A percentile compares a stretch with the other conserved stretches of the same genome.
These are phyloP conservation scores for Leccinum uliginosum DNA, from an alignment of 768 basidiomycete species.

Conservation along the genomic window DNA sequence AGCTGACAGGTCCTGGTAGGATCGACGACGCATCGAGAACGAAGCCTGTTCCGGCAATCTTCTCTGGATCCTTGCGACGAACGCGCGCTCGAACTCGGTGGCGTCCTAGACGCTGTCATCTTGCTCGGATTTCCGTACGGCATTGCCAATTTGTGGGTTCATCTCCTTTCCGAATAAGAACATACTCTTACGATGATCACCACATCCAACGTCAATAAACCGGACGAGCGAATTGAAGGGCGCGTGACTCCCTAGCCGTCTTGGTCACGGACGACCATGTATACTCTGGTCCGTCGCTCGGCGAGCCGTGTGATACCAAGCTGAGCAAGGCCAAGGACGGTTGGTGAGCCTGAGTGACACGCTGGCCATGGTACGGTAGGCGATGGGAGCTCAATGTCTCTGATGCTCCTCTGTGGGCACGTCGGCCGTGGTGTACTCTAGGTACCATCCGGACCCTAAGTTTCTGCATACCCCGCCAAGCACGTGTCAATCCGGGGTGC, in stretches of 20 bases:
- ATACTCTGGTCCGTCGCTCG: constrained; percentile 67
- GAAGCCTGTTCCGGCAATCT: constrained; percentile 83
- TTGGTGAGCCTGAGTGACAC: constrained; percentile 46
- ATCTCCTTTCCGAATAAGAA: not conserved
- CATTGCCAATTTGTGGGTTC: constrained; percentile 73
- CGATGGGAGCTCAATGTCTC: not conserved
- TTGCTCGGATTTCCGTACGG: constrained; percentile 83
- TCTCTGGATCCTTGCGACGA: constrained; percentile 85
- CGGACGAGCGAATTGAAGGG: constrained; percentile 79
- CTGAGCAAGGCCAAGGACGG: constrained; percentile 72
- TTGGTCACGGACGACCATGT: constrained; percentile 67
- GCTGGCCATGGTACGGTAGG: not conserved
- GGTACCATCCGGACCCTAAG: constrained; percentile 81
- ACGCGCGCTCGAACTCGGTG: constrained; percentile 82
- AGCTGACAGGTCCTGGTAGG: constrained; percentile 38
- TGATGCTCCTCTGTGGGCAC: too few species aligned
- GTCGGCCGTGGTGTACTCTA: constrained; percentile 22
- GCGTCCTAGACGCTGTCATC: constrained; percentile 81
- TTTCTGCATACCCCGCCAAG: constrained; percentile 69
- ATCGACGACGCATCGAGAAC: constrained; percentile 76
- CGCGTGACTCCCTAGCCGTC: constrained; percentile 73
- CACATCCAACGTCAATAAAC: constrained; percentile 73
- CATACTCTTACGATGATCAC: not conserved
- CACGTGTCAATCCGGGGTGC: constrained; percentile 72
- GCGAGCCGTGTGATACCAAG: constrained; percentile 58